Conservation (phyloP, 1,139 yeast species). For the Debaryomyces coudertii region DNA sequence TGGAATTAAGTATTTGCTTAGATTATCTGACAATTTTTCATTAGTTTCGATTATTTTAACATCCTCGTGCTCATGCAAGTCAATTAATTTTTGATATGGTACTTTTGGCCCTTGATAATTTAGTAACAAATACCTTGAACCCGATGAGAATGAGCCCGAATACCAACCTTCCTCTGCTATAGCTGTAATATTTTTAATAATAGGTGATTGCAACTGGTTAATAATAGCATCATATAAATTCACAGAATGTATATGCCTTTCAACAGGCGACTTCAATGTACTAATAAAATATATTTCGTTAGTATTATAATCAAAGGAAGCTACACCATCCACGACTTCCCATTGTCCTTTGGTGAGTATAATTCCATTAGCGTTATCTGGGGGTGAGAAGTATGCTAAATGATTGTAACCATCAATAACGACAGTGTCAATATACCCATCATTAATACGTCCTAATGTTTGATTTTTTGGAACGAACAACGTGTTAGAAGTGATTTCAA, state of each 20-base stretch:
- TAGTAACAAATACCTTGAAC: constrained; percentile 62
- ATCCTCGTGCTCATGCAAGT: constrained; percentile 42
- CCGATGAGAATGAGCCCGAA: constrained; percentile 67
- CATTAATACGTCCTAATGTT: constrained; percentile 39
- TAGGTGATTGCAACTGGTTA: constrained; percentile 27
- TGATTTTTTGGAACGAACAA: constrained; percentile 67
- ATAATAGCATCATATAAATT: constrained; percentile 36
- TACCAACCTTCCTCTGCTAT: constrained; percentile 65
- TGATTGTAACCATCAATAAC: constrained; percentile 57
- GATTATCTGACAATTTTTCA: constrained; percentile 36
- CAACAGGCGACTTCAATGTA: constrained; percentile 54
- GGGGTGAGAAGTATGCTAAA: constrained; percentile 59
- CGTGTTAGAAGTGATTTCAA: constrained; percentile 81
- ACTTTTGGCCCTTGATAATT: constrained; percentile 66
- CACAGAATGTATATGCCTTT: constrained; percentile 56
- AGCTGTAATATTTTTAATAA: constrained; percentile 55
- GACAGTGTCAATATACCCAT: constrained; percentile 61
- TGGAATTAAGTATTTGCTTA: constrained; percentile 55
- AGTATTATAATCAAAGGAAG: constrained; percentile 45
- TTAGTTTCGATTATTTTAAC: constrained; percentile 54
- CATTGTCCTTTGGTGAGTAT: constrained; percentile 55
- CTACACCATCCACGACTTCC: constrained; percentile 57
- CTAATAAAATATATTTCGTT: constrained; percentile 52
- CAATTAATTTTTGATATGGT: constrained; percentile 68
- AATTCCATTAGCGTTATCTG: constrained; percentile 42